phyloP scores from a whole-genome alignment of 257 asterid species.

The Solanum chmielewskii region DNA sequence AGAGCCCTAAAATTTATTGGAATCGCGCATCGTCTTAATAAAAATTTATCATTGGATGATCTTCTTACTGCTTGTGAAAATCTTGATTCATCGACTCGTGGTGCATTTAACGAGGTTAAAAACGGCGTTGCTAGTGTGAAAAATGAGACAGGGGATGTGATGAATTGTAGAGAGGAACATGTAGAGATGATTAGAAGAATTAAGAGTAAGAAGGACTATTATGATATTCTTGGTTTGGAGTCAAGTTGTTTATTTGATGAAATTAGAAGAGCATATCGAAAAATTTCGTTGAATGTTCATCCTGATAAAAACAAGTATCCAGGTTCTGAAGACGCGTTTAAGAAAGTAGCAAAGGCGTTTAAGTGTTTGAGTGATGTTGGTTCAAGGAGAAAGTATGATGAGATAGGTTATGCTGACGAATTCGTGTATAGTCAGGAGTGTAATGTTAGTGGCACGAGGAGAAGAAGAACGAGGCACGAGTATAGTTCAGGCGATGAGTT shows the following conservation, averaged over 20 bases:
- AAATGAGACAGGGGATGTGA: neutral
- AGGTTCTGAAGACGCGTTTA: constrained; percentile 86
- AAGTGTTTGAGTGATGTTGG: constrained; percentile 84
- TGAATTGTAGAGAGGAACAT: constrained; percentile 65
- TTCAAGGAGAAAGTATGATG: constrained; percentile 80
- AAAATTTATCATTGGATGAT: constrained; percentile 19
- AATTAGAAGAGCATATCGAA: constrained; percentile 73
- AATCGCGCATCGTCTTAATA: constrained; percentile 26
- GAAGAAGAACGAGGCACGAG: constrained; percentile 51
- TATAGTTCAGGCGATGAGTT: constrained; percentile 47
- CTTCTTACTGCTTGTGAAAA: constrained; percentile 23
- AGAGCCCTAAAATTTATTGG: constrained; percentile 28
- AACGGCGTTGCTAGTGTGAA: neutral
- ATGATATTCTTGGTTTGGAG: constrained; percentile 71
- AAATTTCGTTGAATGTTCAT: constrained; percentile 80
- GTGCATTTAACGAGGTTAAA: neutral
- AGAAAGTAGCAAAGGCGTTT: constrained; percentile 82
- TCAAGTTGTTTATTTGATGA: constrained; percentile 72
- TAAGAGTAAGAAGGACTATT: constrained; percentile 62
- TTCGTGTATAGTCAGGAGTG: constrained; percentile 35
- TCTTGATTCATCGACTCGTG: constrained; percentile 13
- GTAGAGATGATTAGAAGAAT: constrained; percentile 66
- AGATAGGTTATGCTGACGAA: constrained; percentile 66
- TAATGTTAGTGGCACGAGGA: constrained; percentile 31
- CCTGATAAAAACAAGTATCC: constrained; percentile 94